Evolutionary conservation across 805 yeast genomes (phyloP).

Genomic region (Metschnikowia anglica): DNA sequence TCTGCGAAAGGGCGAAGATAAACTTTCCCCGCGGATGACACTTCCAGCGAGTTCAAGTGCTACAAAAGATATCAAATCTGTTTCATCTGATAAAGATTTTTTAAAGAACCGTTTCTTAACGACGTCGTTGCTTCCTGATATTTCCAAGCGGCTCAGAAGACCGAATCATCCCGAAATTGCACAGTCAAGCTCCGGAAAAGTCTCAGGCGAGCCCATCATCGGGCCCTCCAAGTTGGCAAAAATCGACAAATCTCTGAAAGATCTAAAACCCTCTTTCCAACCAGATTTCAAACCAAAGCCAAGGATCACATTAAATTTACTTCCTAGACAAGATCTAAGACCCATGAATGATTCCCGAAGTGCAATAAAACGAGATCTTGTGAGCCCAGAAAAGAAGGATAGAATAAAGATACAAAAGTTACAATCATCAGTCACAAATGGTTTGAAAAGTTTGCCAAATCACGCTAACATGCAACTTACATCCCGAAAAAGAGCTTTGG

Average conservation of each 20-base stretch:
- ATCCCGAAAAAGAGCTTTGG: conserved; percentile 17
- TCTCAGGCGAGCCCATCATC: too few relatives aligned
- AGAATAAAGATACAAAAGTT: background rate
- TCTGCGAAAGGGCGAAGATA: conserved; percentile 5
- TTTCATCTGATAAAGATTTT: conserved; percentile 5
- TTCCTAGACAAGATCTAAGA: conserved; percentile 1
- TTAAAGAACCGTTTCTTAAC: conserved; percentile 36
- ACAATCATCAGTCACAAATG: background rate
- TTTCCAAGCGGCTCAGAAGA: conserved; percentile 17
- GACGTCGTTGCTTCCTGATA: conserved; percentile 35
- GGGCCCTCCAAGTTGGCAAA: background rate
- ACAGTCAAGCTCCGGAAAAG: too few relatives aligned
- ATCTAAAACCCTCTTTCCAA: background rate
- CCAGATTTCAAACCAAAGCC: background rate
- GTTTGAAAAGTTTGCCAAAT: background rate
- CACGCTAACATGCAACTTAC: background rate
- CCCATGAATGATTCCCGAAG: background rate
- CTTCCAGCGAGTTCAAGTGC: conserved; percentile 34
- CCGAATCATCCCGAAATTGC: conserved; percentile 6
- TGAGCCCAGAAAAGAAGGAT: conserved; percentile 5
- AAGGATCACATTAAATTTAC: conserved; percentile 1
- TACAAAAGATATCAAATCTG: conserved; percentile 23
- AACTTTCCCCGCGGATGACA: conserved; percentile 23
- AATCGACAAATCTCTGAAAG: background rate
- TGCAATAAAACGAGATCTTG: background rate